Base-by-base conservation (phyloP, 768 basidiomycete species). In the Pilatotrama ljubarskyi region DNA sequence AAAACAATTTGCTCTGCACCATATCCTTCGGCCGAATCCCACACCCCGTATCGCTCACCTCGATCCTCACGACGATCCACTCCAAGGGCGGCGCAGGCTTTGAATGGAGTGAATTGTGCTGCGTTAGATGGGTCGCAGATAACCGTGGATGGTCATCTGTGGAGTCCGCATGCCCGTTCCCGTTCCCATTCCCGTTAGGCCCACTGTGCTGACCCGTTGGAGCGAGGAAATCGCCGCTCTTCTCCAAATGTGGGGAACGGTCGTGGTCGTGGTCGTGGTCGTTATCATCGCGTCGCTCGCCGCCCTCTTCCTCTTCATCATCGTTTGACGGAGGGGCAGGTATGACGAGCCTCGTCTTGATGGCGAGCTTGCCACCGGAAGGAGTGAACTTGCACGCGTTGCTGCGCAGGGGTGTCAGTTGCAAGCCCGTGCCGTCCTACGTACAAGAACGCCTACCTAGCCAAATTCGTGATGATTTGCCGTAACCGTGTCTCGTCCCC, bases 361-460 rank as follows among this genome's bases (percentile, higher is more conserved):
- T 85, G 1, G 77, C 80, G 32, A 93, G 76, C 61, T 80, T 82
- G 0, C 90, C 89, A 10, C 88, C 90, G 0, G 82, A 67, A 2
- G 85, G 84, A 1, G 90, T 91, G 64, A 91, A 92, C 70, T 91
- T 91, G 73, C 87, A 88, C 5, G 89, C 90, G 64, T 91, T 91
- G 64, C 88, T 87, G 46, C 35, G 24, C 8, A n/a, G 11, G 2
- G n/a, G 13, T 22, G 18, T 26, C 18, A 25, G 4, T 35, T 2
- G n/a, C n/a, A n/a, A n/a, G n/a, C n/a, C 18, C 29, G 29, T 5
- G 3, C 1, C 36, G 18, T 11, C 26, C 3, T 11, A 42, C 5
- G 17, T 55, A 37, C 20, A 13, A 5, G 43, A 32, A 32, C 5
- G 10, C 10, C 29, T 57, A 69, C 90, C 88, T 91, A 5, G 91